Conservation (phyloP, 164 flowering plant genomes). For the Brasenia schreberi region DNA sequence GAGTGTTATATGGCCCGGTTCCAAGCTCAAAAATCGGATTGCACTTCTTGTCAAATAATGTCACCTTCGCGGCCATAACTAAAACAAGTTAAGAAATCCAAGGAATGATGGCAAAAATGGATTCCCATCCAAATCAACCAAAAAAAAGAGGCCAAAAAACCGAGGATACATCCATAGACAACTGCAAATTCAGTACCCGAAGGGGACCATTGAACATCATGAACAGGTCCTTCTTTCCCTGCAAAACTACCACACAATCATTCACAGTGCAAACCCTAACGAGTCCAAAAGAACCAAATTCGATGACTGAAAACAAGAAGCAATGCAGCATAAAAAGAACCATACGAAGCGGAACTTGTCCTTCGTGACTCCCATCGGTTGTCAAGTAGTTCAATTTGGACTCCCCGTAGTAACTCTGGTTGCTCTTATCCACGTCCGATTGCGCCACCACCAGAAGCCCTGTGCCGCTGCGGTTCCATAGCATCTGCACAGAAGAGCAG, state of each 20-base stretch:
- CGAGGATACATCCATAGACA: conserved; percentile 98
- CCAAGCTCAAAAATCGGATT: conserved; percentile 86
- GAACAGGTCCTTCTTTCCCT: conserved; percentile 98
- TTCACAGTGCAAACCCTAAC: background rate
- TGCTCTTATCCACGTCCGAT: conserved; percentile 95
- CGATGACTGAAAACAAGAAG: background rate
- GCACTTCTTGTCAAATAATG: conserved; percentile 91
- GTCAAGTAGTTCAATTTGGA: conserved; percentile 89
- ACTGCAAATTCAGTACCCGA: conserved; percentile 89
- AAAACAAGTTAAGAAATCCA: conserved; percentile 32
- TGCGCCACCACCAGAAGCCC: conserved; percentile 82
- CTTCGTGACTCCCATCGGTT: conserved; percentile 79
- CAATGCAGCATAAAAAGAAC: conserved; percentile 1
- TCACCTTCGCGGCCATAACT: conserved; percentile 97
- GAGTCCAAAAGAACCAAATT: background rate
- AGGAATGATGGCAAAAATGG: background rate
- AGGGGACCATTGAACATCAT: conserved; percentile 92
- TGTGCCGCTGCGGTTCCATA: conserved; percentile 81
- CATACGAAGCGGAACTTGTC: conserved; percentile 88
- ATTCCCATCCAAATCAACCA: background rate
- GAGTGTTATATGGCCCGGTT: conserved; percentile 81
- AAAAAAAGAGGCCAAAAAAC: background rate
- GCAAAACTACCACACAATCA: conserved; percentile 17
- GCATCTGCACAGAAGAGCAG: conserved; percentile 73
- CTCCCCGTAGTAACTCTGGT: conserved; percentile 99